phyloP scores from a whole-genome alignment of 306 rosid genomes.

The Comarum palustre region DNA sequence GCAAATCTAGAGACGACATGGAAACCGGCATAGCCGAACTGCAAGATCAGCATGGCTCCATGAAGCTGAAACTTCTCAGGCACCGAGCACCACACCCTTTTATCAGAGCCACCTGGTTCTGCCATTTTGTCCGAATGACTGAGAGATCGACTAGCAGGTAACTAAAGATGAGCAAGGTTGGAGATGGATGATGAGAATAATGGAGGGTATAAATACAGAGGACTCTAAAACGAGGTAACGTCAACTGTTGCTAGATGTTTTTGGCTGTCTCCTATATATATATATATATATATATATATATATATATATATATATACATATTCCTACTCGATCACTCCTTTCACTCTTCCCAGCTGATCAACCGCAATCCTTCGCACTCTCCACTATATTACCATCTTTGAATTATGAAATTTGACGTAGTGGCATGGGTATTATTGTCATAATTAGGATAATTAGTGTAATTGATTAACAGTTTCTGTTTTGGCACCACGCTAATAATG shows the following conservation, averaged over 20 bases:
- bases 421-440: background rate
- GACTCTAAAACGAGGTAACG: constrained; percentile 48
- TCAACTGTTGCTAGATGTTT: constrained; percentile 71
- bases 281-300: constrained; percentile 13
- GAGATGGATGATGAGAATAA: constrained; percentile 37
- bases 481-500: constrained; percentile 49
- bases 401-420: background rate
- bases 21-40: constrained; percentile 95
- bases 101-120: constrained; percentile 40
- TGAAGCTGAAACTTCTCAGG: constrained; percentile 85
- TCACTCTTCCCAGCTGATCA: constrained; percentile 42
- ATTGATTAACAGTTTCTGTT: constrained; percentile 6
- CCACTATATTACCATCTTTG: background rate
- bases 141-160: background rate
- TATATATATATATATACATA: constrained; percentile 14
- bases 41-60: constrained; percentile 92
- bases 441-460: background rate
- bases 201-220: constrained; percentile 49
- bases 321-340: constrained; percentile 22
- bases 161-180: constrained; percentile 4
- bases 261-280: constrained; percentile 61
- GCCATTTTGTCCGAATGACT: constrained; percentile 43
- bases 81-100: constrained; percentile 73
- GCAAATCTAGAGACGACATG: constrained; percentile 95
- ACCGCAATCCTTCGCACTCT: constrained; percentile 34